phyloP scores from a whole-genome alignment of 352 stramenopile species.

The Pythium dissotocum region DNA sequence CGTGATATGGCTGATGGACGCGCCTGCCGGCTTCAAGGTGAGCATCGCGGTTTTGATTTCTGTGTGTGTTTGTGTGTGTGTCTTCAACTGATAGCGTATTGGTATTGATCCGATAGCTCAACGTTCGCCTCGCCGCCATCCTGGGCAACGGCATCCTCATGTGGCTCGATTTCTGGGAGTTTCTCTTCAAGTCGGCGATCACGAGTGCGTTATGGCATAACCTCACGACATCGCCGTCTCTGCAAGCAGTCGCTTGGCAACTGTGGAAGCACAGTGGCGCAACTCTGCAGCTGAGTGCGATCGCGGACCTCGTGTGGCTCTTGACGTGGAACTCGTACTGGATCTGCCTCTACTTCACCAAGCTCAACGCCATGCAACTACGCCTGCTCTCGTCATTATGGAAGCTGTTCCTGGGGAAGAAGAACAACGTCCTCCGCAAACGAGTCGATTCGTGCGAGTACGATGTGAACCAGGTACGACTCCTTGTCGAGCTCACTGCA shows the following conservation, averaged over 20 bases:
- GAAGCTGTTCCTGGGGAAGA: constrained; percentile 94
- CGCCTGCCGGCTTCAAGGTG: constrained; percentile 76
- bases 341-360: constrained; percentile 85
- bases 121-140: constrained; percentile 85
- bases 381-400: constrained; percentile 84
- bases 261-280: constrained; percentile 44
- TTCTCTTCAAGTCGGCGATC: constrained; percentile 31
- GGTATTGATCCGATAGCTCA: constrained; percentile 48
- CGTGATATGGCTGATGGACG: constrained; percentile 77
- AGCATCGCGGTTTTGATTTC: not conserved
- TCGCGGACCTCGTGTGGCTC: constrained; percentile 74
- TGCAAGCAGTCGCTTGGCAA: not conserved
- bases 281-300: constrained; percentile 68
- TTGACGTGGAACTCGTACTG: constrained; percentile 87
- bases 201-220: constrained; percentile 27
- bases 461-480: constrained; percentile 82
- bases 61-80: not conserved
- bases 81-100: not conserved
- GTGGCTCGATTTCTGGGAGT: constrained; percentile 79
- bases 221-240: not conserved
- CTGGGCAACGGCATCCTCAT: constrained; percentile 83
- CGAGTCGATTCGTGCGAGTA: constrained; percentile 95
- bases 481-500: no score
- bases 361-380: constrained; percentile 83
- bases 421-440: constrained; percentile 91